Evolutionary conservation across 2,329 filamentous ascomycete species (phyloP).

Genomic region (Thelonectria olida): DNA sequence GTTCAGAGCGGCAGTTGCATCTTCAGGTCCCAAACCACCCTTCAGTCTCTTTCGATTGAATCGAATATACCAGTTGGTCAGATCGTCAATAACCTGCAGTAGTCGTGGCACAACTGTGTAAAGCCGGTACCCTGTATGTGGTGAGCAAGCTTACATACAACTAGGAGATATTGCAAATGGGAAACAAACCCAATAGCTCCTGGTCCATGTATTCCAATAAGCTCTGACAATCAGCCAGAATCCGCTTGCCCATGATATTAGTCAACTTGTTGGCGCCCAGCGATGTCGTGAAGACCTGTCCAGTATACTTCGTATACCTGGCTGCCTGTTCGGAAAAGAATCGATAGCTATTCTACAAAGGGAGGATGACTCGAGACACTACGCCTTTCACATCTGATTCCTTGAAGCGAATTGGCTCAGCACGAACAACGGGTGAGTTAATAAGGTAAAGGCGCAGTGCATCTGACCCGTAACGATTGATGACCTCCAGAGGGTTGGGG

Average conservation of each 20-base stretch:
- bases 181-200: slow-evolving; percentile 76
- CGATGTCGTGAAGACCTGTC: slow-evolving; percentile 27
- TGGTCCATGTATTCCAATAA: slow-evolving; percentile 86
- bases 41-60: slow-evolving; percentile 88
- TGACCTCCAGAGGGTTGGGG: slow-evolving; percentile 32
- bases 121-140: slow-evolving; percentile 65
- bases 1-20: slow-evolving; percentile 85
- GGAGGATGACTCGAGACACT: slow-evolving; percentile 36
- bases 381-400: slow-evolving; percentile 39
- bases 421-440: slow-evolving; percentile 40
- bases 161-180: neutral
- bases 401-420: slow-evolving; percentile 39
- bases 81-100: slow-evolving; percentile 79
- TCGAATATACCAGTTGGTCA: slow-evolving; percentile 92
- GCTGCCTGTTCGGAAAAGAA: slow-evolving; percentile 39
- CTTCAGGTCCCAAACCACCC: slow-evolving; percentile 72
- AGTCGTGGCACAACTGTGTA: slow-evolving; percentile 87
- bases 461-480: slow-evolving; percentile 38
- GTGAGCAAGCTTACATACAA: neutral
- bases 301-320: slow-evolving; percentile 35
- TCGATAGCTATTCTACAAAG: slow-evolving; percentile 41
- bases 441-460: slow-evolving; percentile 41
- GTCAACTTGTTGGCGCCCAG: slow-evolving; percentile 24
- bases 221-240: slow-evolving; percentile 85
- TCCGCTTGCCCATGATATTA: slow-evolving; percentile 87